Evolutionary conservation across 768 basidiomycete species (phyloP).

Genomic region (Sarcomyxa edulis): DNA sequence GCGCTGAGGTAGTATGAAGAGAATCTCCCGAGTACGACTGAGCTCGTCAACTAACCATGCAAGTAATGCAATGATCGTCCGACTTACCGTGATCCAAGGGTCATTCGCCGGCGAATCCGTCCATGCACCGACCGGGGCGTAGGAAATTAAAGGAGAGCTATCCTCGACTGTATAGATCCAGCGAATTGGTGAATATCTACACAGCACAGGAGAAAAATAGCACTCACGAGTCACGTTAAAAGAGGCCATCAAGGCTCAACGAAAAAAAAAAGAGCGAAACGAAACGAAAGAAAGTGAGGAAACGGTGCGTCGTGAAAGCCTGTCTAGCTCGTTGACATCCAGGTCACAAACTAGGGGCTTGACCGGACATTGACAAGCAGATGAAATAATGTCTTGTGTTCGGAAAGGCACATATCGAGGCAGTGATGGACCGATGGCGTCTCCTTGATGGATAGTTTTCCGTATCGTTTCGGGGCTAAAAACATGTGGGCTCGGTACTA

Average conservation of each 20-base stretch:
- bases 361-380: too few relatives aligned
- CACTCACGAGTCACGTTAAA: slow-evolving; percentile 36
- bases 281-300: slow-evolving; percentile 12
- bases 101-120: slow-evolving; percentile 35
- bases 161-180: slow-evolving; percentile 42
- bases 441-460: too few relatives aligned
- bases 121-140: slow-evolving; percentile 47
- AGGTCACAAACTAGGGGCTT: too few relatives aligned
- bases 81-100: slow-evolving; percentile 30
- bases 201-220: background rate
- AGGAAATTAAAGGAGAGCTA: slow-evolving; percentile 48
- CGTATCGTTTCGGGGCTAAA: too few relatives aligned
- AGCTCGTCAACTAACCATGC: background rate
- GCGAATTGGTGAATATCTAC: background rate
- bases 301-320: too few relatives aligned
- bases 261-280: slow-evolving; percentile 21
- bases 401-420: too few relatives aligned
- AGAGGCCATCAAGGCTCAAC: slow-evolving; percentile 50
- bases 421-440: too few relatives aligned
- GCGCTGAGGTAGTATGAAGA: slow-evolving; percentile 36
- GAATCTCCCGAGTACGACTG: slow-evolving; percentile 40
- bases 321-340: too few relatives aligned
- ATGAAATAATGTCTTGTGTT: too few relatives aligned
- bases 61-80: background rate
- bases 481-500: too few relatives aligned